Base-by-base conservation (phyloP, 148 eudicot species). In the Bassia scoparia region DNA sequence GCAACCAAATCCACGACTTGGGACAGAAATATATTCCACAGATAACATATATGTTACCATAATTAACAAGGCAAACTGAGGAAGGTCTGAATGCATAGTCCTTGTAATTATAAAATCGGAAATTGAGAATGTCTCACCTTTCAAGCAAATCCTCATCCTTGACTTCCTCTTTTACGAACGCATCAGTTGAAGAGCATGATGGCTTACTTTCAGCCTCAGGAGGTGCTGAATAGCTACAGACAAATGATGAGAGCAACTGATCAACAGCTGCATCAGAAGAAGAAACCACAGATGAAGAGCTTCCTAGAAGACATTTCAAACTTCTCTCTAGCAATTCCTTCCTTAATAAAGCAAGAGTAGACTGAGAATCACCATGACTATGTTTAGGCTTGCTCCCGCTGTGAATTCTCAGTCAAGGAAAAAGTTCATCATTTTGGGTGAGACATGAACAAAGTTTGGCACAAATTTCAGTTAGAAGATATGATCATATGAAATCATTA, bases 261-360 rank as follows among this genome's bases (percentile, higher is more conserved):
- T 81, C 84, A 70, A 67, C 78, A 29, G 76, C 78, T 34, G 75
- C 84, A 70, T 65, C 75, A 34, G 73, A 69, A 33, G 75, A 81
- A 77, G 68, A 74, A 38, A 70, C 78, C 23, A 78, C 76, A 65
- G 33, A 49, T 59, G 88, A 83, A 60, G 90, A 75, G 68, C 76
- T 80, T 73, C 78, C 78, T 50, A 77, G 73, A 75, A 72, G 61
- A 50, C 72, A 53, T 61, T 79, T 76, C 16, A 68, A 76, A 81
- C 75, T 76, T 74, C 84, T 82, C 63, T 84, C 86, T 71, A 76
- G 76, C 77, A 82, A 65, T 76, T 82, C 86, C 74, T 86, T 86
- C 75, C 77, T 80, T 65, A 85, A 72, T 52, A 81, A 27, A 67
- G 75, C 80, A 63, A 83, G 74, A 38, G 73, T 75, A 63, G 89